Evolutionary conservation across 2,329 filamentous ascomycete species (phyloP), one percentile per base, ranked within the genome.

Genomic region (Stenocarpella maydis): DNA sequence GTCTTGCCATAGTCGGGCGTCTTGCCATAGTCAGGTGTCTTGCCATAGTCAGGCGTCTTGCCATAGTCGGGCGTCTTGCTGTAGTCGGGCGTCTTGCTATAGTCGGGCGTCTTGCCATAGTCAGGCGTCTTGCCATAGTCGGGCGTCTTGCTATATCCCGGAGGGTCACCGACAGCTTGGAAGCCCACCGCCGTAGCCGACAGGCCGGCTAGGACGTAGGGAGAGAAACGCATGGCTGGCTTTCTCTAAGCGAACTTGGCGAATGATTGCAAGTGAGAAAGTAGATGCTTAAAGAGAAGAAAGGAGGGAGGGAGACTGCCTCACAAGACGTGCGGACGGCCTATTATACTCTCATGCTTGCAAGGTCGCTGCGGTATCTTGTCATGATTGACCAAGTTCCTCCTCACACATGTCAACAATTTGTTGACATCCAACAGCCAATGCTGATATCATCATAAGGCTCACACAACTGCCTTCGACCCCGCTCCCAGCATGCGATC

Each of bases 191-290:
- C 58, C 54, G 47, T 24, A 37, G 65, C 69, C 43, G 58, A 26
- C 31, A 68, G 50, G 49, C 31, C 65, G 34, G 55, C 65, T 24
- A 68, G 55, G 65, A 67, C 65, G 65, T 60, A 68, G 49, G n/a
- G 24, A 37, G 52, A 19, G 53, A 50, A 34, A 60, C 37, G 68
- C 53, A 66, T 65, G 31, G 28, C 45, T 55, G 37, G 26, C 31
- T 52, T 9, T 52, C 60, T 47, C 47, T 43, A 53, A 45, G 49
- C 52, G 34, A 14, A 65, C 31, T 34, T 54, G 26, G 28, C n/a
- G 64, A 49, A 12, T 12, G 52, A 37, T 53, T 53, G 28, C 26
- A 67, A 49, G 17, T 17, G 15, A 28, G 52, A 49, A 47, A 58
- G 10, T 2, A 28, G 37, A 47, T 47, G 41, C 41, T 24, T 61